These are phyloP conservation scores for Fraxinus velutina DNA, from an alignment of 305 asterid species.

Conservation along the genomic window DNA sequence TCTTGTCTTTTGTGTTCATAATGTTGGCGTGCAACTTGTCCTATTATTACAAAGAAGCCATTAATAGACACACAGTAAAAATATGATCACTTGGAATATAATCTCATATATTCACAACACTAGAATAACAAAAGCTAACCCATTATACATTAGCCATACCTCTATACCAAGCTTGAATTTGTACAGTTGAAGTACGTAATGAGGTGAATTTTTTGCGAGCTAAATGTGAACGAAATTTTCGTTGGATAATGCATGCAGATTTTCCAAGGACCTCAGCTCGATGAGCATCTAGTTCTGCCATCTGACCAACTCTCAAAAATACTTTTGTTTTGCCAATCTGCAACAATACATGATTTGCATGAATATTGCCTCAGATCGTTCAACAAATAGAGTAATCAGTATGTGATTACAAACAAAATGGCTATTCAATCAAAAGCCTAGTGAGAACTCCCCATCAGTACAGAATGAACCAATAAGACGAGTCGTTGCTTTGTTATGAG, in stretches of 20 bases:
- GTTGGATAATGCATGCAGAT: slow-evolving; percentile 68
- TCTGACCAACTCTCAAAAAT: slow-evolving; percentile 93
- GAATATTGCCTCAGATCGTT: not conserved
- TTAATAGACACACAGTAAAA: slow-evolving; percentile 9
- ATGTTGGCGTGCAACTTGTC: slow-evolving; percentile 52
- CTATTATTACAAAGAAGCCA: slow-evolving; percentile 31
- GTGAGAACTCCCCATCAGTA: slow-evolving; percentile 8
- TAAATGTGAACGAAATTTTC: slow-evolving; percentile 49
- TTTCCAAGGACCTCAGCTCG: slow-evolving; percentile 67
- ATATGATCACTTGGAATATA: slow-evolving; percentile 7
- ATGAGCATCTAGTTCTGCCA: slow-evolving; percentile 76
- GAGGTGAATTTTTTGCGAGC: slow-evolving; percentile 49
- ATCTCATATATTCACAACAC: slow-evolving; percentile 4
- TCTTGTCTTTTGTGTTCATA: slow-evolving; percentile 51
- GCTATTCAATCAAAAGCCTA: slow-evolving; percentile 4
- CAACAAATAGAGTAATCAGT: slow-evolving; percentile 11
- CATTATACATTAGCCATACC: slow-evolving; percentile 41
- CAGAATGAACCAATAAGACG: not conserved
- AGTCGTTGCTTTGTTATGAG: not conserved
- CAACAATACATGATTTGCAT: slow-evolving; percentile 23
- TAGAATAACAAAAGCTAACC: not conserved
- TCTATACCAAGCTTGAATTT: slow-evolving; percentile 71
- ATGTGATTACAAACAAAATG: not conserved
- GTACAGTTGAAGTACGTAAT: slow-evolving; percentile 48
- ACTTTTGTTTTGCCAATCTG: slow-evolving; percentile 93